phyloP scores from a whole-genome alignment of 163 green algal genomes.

The Coccomyxa subellipsoidea region DNA sequence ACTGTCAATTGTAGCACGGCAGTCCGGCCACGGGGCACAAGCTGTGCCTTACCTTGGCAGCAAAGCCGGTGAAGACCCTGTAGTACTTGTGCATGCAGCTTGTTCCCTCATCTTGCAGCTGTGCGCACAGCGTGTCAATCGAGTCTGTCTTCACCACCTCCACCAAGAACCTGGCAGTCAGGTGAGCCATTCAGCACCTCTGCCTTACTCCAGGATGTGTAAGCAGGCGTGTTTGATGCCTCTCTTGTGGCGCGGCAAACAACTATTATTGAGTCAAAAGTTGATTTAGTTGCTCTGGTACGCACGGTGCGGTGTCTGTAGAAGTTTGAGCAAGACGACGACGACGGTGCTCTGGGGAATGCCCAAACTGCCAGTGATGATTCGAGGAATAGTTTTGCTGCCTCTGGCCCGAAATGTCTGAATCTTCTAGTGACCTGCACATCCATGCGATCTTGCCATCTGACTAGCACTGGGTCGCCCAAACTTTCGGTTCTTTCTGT shows the following conservation, averaged over 20 bases:
- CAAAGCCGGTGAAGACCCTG: slow-evolving; percentile 13
- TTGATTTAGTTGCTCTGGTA: not conserved
- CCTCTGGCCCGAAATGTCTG: not conserved
- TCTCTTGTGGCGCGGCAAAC: no score
- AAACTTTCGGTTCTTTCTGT: not conserved
- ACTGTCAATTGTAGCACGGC: not conserved
- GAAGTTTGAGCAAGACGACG: not conserved
- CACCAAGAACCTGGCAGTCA: slow-evolving; percentile 33
- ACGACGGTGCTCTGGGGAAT: not conserved
- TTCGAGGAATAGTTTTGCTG: not conserved
- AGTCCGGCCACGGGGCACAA: no score
- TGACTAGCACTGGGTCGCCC: not conserved
- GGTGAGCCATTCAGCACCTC: not conserved
- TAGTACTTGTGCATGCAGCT: slow-evolving; percentile 26
- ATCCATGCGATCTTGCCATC: not conserved
- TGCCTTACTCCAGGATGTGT: not conserved
- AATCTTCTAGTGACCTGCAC: not conserved
- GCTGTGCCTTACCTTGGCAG: no score
- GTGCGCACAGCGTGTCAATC: slow-evolving; percentile 31
- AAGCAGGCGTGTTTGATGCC: no score
- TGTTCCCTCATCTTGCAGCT: slow-evolving; percentile 15
- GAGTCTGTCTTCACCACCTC: slow-evolving; percentile 22
- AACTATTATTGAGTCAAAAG: no score
- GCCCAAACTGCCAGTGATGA: not conserved
- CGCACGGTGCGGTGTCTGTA: not conserved